A percentile compares a stretch with the other conserved stretches of the same genome.
These are phyloP conservation scores for Ramaria sp. DNA, from an alignment of 768 basidiomycete genomes.

Conservation along the genomic window DNA sequence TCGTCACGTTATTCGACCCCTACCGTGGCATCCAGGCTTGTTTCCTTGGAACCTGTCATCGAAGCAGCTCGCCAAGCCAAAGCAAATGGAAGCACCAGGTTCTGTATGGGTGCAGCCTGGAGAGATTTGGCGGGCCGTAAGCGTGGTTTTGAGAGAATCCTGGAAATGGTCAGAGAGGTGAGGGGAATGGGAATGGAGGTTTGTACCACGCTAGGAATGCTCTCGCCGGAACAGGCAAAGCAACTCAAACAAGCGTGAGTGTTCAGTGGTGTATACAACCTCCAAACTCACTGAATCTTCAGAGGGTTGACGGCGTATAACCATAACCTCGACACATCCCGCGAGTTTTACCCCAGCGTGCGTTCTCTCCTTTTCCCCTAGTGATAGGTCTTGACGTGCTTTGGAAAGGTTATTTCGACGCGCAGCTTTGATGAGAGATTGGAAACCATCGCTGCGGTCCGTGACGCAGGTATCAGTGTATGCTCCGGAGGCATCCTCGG, in stretches of 20 bases:
- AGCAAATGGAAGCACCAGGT: constrained; percentile 91
- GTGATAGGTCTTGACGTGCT: background rate
- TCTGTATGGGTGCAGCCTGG: constrained; percentile 99
- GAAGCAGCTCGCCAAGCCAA: constrained; percentile 91
- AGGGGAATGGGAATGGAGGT: constrained; percentile 99
- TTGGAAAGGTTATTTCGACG: constrained; percentile 79
- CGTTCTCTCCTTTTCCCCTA: constrained; percentile 7
- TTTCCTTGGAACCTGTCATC: constrained; percentile 86
- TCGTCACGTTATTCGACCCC: constrained; percentile 87
- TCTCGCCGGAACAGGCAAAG: constrained; percentile 84
- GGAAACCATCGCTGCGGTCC: constrained; percentile 80
- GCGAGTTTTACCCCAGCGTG: constrained; percentile 92
- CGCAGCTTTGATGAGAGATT: constrained; percentile 90
- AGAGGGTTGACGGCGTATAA: constrained; percentile 96
- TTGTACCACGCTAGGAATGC: constrained; percentile 97
- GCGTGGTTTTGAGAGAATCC: constrained; percentile 85
- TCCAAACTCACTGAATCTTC: background rate
- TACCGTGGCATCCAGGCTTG: constrained; percentile 78
- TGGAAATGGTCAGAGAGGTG: constrained; percentile 84
- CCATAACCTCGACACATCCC: constrained; percentile 96
- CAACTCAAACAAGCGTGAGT: constrained; percentile 88
- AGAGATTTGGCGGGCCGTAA: constrained; percentile 88
- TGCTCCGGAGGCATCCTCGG: constrained; percentile 96
- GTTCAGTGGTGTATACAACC: background rate
- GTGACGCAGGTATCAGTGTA: constrained; percentile 92